These are phyloP conservation scores for Alternaria conjuncta DNA, from an alignment of 2,329 filamentous ascomycete genomes.

Conservation along the genomic window DNA sequence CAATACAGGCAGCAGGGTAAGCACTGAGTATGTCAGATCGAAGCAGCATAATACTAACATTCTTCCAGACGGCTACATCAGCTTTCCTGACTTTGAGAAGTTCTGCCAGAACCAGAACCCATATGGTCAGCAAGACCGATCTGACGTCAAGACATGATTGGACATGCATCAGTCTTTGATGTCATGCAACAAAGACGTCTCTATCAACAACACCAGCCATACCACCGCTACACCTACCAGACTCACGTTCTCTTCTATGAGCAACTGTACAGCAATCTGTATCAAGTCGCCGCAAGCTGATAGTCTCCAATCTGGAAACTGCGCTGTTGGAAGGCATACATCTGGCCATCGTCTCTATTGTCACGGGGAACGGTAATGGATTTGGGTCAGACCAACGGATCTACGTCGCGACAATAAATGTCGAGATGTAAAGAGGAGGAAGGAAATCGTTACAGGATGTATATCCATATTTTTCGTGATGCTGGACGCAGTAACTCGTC, in stretches of 20 bases:
- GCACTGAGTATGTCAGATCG: slow-evolving; percentile 11
- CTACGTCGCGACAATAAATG: slow-evolving; percentile 10
- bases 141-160: slow-evolving; percentile 43
- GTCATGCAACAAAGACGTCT: slow-evolving; percentile 5
- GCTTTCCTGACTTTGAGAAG: slow-evolving; percentile 75
- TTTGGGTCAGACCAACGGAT: background rate
- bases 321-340: background rate
- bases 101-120: slow-evolving; percentile 56
- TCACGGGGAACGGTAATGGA: background rate
- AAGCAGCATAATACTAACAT: slow-evolving; percentile 21
- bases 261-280: background rate
- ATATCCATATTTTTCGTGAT: slow-evolving; percentile 9
- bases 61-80: slow-evolving; percentile 65
- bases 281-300: background rate
- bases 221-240: slow-evolving; percentile 12
- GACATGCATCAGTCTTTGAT: slow-evolving; percentile 3
- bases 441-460: slow-evolving; percentile 21
- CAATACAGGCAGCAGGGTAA: slow-evolving; percentile 48
- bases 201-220: slow-evolving; percentile 9
- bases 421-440: slow-evolving; percentile 14
- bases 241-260: slow-evolving; percentile 1
- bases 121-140: slow-evolving; percentile 39
- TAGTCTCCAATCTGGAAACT: background rate
- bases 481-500: slow-evolving; percentile 22
- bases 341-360: background rate